phyloP scores from a whole-genome alignment of 768 basidiomycete species.

The Mycena filopes region DNA sequence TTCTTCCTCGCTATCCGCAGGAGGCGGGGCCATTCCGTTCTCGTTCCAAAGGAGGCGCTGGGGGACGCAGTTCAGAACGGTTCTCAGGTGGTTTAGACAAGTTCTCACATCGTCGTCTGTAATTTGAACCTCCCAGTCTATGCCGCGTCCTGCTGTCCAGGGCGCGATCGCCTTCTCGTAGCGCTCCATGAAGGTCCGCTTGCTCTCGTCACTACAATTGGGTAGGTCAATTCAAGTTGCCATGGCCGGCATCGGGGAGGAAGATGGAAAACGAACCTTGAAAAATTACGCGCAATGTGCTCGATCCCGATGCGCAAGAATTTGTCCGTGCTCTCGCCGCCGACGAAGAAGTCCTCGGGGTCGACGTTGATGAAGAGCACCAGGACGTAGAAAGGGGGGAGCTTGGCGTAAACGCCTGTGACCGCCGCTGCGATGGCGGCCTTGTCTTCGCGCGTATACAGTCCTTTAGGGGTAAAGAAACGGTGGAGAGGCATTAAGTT shows the following conservation, averaged over 20 bases:
- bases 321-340: constrained; percentile 29
- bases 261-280: constrained; percentile 14
- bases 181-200: constrained; percentile 25
- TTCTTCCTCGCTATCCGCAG: constrained; percentile 23
- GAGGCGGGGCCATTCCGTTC: constrained; percentile 30
- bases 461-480: constrained; percentile 35
- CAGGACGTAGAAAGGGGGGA: constrained; percentile 39
- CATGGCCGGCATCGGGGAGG: no score
- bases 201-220: constrained; percentile 1
- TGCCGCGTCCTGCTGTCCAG: constrained; percentile 28
- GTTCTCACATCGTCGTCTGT: constrained; percentile 25
- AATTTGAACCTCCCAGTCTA: constrained; percentile 35
- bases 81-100: background rate
- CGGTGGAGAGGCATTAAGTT: constrained; percentile 40
- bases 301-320: constrained; percentile 36
- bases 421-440: constrained; percentile 34
- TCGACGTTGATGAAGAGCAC: constrained; percentile 41
- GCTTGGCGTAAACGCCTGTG: constrained; percentile 29
- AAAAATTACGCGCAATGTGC: constrained; percentile 35
- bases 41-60: constrained; percentile 30
- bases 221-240: background rate
- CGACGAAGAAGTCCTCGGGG: constrained; percentile 33
- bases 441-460: constrained; percentile 38
- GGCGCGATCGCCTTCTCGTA: constrained; percentile 28
- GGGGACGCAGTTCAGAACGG: background rate